Evolutionary conservation across 768 basidiomycete species (phyloP), one percentile per base, ranked within the genome.

Genomic region (Tylopilus sp.): DNA sequence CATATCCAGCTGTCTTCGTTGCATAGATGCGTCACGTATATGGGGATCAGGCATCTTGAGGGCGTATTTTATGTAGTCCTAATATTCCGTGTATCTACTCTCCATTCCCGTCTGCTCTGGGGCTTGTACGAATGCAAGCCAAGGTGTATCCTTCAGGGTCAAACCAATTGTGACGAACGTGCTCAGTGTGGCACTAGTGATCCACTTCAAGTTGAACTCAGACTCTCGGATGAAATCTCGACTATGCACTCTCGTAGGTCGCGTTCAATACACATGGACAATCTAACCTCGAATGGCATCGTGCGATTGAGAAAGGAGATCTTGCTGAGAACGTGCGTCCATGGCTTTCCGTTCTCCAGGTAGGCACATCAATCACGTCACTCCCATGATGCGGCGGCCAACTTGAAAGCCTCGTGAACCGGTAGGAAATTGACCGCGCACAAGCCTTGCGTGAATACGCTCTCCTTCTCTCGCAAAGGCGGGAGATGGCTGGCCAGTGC

Each of bases 401-500:
- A n/a, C n/a, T n/a, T n/a, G n/a, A n/a, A 57, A 47, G 15, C n/a
- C 25, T 50, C 40, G 25, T 38, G 15, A 25, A 42, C 45, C 43
- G 50, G 43, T 50, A 74, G 73, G 53, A 66, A 60, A 56, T 55
- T 75, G 21, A 54, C 51, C 22, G 77, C 71, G 4, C 85, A 86
- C 62, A 72, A 67, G 30, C 83, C 84, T 10, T 87, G 85, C 63
- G 77, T 87, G 40, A 87, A 87, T 61, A 76, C 76, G 11, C 74
- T 87, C 17, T 63, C 74, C 1, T 85, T 86, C 52, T 85, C 85
- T 2, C 76, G 77, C n/a, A 67, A 74, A 8, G 77, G 79, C 28
- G 83, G 81, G 2, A 73, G 79, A 49, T 85, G 82, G 69, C 63
- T 87, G 36, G 84, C 83, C 3, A 85, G 81, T 58, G 86, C 82